Evolutionary conservation across 139 green algal genomes (phyloP).

Genomic region (Coelastrella sp.): DNA sequence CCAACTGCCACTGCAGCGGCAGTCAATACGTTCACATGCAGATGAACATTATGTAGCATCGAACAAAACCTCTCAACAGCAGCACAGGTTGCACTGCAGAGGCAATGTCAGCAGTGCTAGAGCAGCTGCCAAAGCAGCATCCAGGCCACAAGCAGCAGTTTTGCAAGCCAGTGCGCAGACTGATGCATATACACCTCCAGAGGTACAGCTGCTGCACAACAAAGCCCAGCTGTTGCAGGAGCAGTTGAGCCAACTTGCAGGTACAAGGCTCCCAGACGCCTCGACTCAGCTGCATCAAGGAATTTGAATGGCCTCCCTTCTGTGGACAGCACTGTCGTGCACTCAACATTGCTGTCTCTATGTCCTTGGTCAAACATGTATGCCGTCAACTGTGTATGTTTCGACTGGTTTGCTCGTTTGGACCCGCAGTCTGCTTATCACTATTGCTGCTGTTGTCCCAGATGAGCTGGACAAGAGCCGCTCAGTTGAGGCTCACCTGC

Average conservation of each 20-base stretch:
- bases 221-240: constrained; percentile 58
- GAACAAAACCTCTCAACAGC: not conserved
- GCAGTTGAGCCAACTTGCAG: constrained; percentile 56
- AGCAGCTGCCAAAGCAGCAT: not conserved
- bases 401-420: not conserved
- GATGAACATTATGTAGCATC: not conserved
- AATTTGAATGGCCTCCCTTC: too few species aligned
- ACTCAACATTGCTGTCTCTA: not conserved
- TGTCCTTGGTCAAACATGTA: not conserved
- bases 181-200: constrained; percentile 37
- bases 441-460: constrained; percentile 44
- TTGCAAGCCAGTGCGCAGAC: constrained; percentile 33
- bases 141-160: constrained; percentile 37
- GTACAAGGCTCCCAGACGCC: not conserved
- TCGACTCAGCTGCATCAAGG: too few species aligned
- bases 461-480: constrained; percentile 69
- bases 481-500: constrained; percentile 48
- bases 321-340: too few species aligned
- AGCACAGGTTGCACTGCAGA: constrained; percentile 7
- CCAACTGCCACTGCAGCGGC: constrained; percentile 22
- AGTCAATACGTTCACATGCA: constrained; percentile 10
- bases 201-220: constrained; percentile 40
- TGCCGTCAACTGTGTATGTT: not conserved
- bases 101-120: constrained; percentile 22
- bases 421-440: not conserved